Evolutionary conservation across 345 rosid genomes (phyloP), one percentile per base, ranked within the genome.

Genomic region (Eutrema yunnanense): DNA sequence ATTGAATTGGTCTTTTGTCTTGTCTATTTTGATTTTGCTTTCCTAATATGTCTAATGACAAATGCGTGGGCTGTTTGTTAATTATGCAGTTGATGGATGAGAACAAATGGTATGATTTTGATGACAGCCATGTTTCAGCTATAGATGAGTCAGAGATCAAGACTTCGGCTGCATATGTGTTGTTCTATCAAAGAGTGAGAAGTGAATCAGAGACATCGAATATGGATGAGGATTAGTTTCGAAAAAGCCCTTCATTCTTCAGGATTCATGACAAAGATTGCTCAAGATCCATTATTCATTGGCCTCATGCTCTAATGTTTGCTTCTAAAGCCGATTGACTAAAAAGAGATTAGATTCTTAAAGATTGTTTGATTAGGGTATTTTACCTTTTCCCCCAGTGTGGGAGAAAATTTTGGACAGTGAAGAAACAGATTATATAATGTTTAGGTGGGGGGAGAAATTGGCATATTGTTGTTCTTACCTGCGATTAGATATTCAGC

Each of bases 61-160:
- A 54, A 27, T 19, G 2, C 43, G 46, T 44, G 10, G 26, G 26
- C 13, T 67, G 14, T 11, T 62, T 61, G 33, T 50, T 22, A 22
- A 22, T 71, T 65, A 2, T 81, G 84, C 86, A 94, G 98, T 80
- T 89, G 86, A 78, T 89, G 69, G 96, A 91, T 55, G 97, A 91
- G 73, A 83, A 86, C 74, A 88, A 85, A 79, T 94, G 98, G 98
- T 94, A 94, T 81, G 84, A 82, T 65, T 94, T 91, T 8, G 97
- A 94, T 3, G 98, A 94, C 55, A 84, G 88, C 57, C 87, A 77
- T 44, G 97, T 94, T 52, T 79, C 95, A 79, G 82, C 85, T 0
- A 81, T 82, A 47, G 56, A 77, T 34, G 98, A 91, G 72, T 41
- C 85, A 0, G 93, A 88, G n/a, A 82, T 94, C 70, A 88, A 80